Percentiles rank a stretch among this genome's conserved stretches.
Evolutionary conservation across 768 basidiomycete species (phyloP).

Genomic region (Lyophyllum decastes): DNA sequence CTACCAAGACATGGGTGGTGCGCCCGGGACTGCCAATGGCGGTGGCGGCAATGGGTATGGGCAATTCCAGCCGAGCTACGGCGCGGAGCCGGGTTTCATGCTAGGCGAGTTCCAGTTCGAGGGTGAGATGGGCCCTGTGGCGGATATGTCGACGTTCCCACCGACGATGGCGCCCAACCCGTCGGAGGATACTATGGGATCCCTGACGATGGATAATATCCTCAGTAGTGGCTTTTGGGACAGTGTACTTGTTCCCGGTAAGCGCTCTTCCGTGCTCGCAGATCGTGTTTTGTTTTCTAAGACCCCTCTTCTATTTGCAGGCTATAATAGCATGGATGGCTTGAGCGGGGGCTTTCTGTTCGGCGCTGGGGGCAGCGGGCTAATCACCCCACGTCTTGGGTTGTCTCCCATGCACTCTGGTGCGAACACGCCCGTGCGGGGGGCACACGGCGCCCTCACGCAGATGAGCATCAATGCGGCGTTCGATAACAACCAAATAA

Average conservation of each 20-base stretch:
- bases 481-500: conserved; percentile 35
- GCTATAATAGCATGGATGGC: conserved; percentile 82
- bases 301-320: conserved; percentile 36
- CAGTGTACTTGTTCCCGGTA: conserved; percentile 85
- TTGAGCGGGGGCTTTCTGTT: conserved; percentile 86
- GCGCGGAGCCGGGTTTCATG: conserved; percentile 26
- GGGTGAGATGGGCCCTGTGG: conserved; percentile 83
- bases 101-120: conserved; percentile 70
- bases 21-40: too few relatives aligned
- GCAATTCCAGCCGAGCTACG: conserved; percentile 9
- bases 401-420: conserved; percentile 63
- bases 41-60: too few relatives aligned
- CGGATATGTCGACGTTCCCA: conserved; percentile 82
- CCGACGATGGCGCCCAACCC: conserved; percentile 76
- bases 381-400: conserved; percentile 75
- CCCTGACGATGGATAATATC: conserved; percentile 81
- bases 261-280: not conserved
- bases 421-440: conserved; percentile 43
- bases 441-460: conserved; percentile 29
- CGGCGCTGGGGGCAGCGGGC: conserved; percentile 79
- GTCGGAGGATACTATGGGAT: conserved; percentile 39
- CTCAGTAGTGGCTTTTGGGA: conserved; percentile 85
- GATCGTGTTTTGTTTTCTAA: conserved; percentile 26
- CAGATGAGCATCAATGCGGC: conserved; percentile 50
- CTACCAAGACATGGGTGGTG: not conserved